Conservation (phyloP, 139 green algal species). For the Astrephomene gubernaculifera region DNA sequence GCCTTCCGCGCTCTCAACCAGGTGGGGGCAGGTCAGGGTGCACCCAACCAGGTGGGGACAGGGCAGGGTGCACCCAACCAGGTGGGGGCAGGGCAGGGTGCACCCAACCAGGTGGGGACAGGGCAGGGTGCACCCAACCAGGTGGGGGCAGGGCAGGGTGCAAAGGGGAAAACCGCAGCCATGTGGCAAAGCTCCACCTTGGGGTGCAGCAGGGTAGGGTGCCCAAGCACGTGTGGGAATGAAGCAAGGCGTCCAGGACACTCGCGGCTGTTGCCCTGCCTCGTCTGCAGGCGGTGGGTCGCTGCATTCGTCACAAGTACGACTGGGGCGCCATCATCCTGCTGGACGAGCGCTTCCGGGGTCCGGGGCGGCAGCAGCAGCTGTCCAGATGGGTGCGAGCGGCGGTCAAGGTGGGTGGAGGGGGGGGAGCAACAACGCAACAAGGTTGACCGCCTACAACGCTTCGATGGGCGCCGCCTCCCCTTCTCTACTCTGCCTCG, state of each 20-base stretch:
- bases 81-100: too few species aligned
- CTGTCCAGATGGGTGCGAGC: conserved; percentile 81
- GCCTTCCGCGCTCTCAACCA: conserved; percentile 95
- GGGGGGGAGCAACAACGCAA: background rate
- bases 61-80: background rate
- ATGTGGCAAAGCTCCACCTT: too few species aligned
- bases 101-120: background rate
- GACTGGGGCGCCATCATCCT: conserved; percentile 97
- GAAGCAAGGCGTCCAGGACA: too few species aligned
- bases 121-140: background rate
- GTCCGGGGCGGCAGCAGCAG: conserved; percentile 55
- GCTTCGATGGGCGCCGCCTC: background rate
- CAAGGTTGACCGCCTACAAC: background rate
- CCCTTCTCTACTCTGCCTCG: background rate
- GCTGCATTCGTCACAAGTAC: conserved; percentile 93
- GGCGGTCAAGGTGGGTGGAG: conserved; percentile 44
- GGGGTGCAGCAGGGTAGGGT: too few species aligned
- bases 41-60: background rate
- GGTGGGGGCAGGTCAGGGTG: conserved; percentile 59
- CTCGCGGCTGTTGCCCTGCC: background rate
- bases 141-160: too few species aligned
- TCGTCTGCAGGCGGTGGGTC: conserved; percentile 78
- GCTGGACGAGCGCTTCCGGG: conserved; percentile 87
- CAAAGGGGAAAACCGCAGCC: too few species aligned
- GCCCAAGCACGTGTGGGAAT: too few species aligned